Evolutionary conservation across 2,329 filamentous ascomycete genomes (phyloP).

Genomic region (Fusarium dimerum): DNA sequence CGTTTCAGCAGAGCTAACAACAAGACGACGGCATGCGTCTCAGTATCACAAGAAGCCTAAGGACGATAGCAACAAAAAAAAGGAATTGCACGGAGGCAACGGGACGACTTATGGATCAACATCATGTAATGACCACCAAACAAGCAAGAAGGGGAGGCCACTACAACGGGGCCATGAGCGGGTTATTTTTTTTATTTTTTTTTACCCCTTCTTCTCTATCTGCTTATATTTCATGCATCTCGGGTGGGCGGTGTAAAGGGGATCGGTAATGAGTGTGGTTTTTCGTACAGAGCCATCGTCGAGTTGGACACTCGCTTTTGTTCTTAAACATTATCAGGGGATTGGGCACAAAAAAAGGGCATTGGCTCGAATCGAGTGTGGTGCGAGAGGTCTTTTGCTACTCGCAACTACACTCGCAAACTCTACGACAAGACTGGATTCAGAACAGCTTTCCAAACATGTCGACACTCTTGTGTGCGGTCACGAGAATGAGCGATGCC

Average conservation of each 20-base stretch:
- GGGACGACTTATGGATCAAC: constrained; percentile 24
- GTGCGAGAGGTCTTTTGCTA: too few relatives aligned
- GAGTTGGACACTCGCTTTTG: constrained; percentile 21
- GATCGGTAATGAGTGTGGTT: constrained; percentile 11
- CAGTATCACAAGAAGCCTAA: background rate
- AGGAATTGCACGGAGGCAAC: constrained; percentile 2
- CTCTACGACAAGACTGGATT: too few relatives aligned
- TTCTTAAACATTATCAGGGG: background rate
- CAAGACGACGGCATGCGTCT: background rate
- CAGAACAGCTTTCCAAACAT: too few relatives aligned
- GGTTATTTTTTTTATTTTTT: background rate
- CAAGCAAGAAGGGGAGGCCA: constrained; percentile 1
- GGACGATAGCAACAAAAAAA: constrained; percentile 3
- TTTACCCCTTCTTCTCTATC: background rate
- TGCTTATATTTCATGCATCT: constrained; percentile 5
- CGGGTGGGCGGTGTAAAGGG: constrained; percentile 3
- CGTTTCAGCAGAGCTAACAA: background rate
- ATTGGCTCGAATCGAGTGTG: too few relatives aligned
- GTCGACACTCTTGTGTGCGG: too few relatives aligned
- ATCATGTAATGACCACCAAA: constrained; percentile 23
- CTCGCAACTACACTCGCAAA: too few relatives aligned
- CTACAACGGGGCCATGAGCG: constrained; percentile 13
- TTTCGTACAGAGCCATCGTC: constrained; percentile 13
- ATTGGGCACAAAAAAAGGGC: constrained; percentile 13
- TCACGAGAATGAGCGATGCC: too few relatives aligned